Percentiles rank a stretch among this genome's conserved stretches.
Evolutionary conservation across 352 stramenopile genomes (phyloP).

Genomic region (Pythium folliculosum): DNA sequence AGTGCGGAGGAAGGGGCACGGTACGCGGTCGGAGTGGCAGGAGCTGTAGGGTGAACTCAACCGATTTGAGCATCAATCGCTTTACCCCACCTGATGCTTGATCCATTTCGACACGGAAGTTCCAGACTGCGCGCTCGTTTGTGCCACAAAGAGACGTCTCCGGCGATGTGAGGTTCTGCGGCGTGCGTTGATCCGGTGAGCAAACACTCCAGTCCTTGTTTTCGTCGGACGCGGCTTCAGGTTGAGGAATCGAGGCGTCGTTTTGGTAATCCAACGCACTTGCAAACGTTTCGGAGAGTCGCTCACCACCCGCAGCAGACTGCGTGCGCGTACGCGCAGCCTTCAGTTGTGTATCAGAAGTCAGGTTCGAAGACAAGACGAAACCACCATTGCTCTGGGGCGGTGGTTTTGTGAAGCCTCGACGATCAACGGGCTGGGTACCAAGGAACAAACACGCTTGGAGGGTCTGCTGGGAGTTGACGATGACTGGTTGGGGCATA

Average conservation of each 20-base stretch:
- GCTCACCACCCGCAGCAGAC: slow-evolving; percentile 58
- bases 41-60: slow-evolving; percentile 88
- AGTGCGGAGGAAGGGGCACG: slow-evolving; percentile 76
- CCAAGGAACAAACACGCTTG: slow-evolving; percentile 87
- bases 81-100: slow-evolving; percentile 59
- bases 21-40: slow-evolving; percentile 75
- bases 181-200: slow-evolving; percentile 75
- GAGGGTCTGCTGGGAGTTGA: slow-evolving; percentile 87
- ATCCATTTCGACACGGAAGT: slow-evolving; percentile 89
- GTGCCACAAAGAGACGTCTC: slow-evolving; percentile 80
- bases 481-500: slow-evolving; percentile 82
- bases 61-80: slow-evolving; percentile 83
- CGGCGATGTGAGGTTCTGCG: slow-evolving; percentile 62
- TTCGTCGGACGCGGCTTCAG: slow-evolving; percentile 72
- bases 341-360: slow-evolving; percentile 61
- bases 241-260: slow-evolving; percentile 60
- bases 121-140: slow-evolving; percentile 85
- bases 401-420: slow-evolving; percentile 85
- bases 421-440: slow-evolving; percentile 82
- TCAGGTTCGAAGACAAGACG: slow-evolving; percentile 57
- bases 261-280: slow-evolving; percentile 47
- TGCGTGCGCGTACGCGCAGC: slow-evolving; percentile 41
- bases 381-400: slow-evolving; percentile 87
- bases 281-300: slow-evolving; percentile 65
- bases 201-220: slow-evolving; percentile 91